These are phyloP conservation scores for Eutrema japonicum DNA, from an alignment of 345 rosid genomes.

Conservation along the genomic window DNA sequence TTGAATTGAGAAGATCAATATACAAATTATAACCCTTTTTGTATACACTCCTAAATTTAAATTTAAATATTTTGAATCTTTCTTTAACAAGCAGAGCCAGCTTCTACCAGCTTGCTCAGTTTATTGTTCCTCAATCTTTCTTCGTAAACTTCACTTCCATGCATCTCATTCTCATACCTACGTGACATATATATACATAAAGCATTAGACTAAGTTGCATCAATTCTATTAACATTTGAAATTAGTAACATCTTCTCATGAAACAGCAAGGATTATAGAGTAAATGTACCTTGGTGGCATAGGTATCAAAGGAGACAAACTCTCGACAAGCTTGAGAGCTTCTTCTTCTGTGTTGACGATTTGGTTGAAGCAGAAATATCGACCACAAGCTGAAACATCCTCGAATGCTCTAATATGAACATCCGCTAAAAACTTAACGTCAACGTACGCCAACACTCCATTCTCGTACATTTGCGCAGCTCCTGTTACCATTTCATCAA, in stretches of 20 bases:
- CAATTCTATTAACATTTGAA: background rate
- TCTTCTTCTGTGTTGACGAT: conserved; percentile 67
- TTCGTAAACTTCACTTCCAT: conserved; percentile 57
- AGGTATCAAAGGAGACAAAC: conserved; percentile 71
- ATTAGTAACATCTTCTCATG: background rate
- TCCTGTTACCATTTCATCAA: conserved; percentile 50
- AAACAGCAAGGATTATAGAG: background rate
- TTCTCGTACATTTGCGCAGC: conserved; percentile 89
- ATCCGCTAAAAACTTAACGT: conserved; percentile 67
- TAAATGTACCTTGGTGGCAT: conserved; percentile 62
- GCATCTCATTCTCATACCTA: conserved; percentile 62
- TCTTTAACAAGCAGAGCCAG: conserved; percentile 54
- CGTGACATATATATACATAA: conserved; percentile 26
- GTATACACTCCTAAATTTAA: conserved; percentile 25
- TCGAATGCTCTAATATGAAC: conserved; percentile 73
- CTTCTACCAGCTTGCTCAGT: conserved; percentile 71
- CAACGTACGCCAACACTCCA: conserved; percentile 76
- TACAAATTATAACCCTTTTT: conserved; percentile 32
- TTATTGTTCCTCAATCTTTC: conserved; percentile 80
- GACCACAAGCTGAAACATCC: conserved; percentile 69
- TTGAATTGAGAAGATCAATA: conserved; percentile 21
- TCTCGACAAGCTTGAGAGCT: conserved; percentile 63
- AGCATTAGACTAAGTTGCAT: conserved; percentile 13
- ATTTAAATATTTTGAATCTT: conserved; percentile 11
- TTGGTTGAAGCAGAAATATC: conserved; percentile 87